Evolutionary conservation across 2,329 filamentous ascomycete species (phyloP).

Genomic region (Geosmithia putterillii): DNA sequence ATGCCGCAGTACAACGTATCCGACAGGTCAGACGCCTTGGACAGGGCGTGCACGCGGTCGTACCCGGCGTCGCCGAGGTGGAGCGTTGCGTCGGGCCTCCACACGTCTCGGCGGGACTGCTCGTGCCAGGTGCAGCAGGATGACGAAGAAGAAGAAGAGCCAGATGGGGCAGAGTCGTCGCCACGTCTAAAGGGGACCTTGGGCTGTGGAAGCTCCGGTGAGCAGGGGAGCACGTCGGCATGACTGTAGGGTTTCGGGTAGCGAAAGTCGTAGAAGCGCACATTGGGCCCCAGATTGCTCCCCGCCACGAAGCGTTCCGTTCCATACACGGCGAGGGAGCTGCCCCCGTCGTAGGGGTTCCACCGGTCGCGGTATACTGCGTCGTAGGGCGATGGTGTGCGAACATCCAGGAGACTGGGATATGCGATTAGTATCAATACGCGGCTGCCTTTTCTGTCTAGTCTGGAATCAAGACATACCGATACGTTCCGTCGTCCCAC

Average conservation of each 20-base stretch:
- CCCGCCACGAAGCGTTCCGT: slow-evolving; percentile 38
- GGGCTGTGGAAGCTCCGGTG: slow-evolving; percentile 20
- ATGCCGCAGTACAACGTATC: slow-evolving; percentile 37
- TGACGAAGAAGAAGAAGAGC: slow-evolving; percentile 6
- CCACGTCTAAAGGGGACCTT: slow-evolving; percentile 14
- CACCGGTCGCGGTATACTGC: slow-evolving; percentile 40
- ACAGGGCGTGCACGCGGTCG: slow-evolving; percentile 30
- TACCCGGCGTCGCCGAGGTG: slow-evolving; percentile 24
- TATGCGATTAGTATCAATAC: background rate
- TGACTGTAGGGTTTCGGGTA: slow-evolving; percentile 35
- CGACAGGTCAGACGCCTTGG: slow-evolving; percentile 31
- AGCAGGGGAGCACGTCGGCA: slow-evolving; percentile 34
- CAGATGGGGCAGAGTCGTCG: background rate
- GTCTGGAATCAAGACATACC: slow-evolving; percentile 10
- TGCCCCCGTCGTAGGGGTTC: slow-evolving; percentile 30
- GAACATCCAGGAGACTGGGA: slow-evolving; percentile 32
- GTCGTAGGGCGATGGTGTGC: slow-evolving; percentile 33
- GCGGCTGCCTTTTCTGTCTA: background rate
- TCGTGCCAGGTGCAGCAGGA: slow-evolving; percentile 33
- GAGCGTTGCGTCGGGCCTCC: slow-evolving; percentile 35
- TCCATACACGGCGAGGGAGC: slow-evolving; percentile 36
- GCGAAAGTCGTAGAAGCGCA: slow-evolving; percentile 44
- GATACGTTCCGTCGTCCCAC: slow-evolving; percentile 40
- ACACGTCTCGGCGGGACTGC: slow-evolving; percentile 26
- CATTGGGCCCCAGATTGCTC: slow-evolving; percentile 24